Conservation (phyloP, 1,284 basidiomycete species). For the Sanghuangporus baumii region DNA sequence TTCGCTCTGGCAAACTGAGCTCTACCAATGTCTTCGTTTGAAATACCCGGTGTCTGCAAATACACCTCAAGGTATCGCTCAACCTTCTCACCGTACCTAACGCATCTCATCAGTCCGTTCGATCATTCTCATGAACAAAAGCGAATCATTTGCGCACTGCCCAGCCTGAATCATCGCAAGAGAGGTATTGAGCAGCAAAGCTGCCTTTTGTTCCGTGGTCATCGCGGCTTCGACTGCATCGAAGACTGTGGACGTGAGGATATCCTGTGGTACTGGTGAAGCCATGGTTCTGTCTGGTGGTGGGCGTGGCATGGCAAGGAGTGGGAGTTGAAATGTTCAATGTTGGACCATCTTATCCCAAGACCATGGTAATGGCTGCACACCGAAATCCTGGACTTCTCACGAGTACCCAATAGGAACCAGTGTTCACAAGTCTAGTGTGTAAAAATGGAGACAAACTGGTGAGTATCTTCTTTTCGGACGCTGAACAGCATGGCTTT, state of each 20-base stretch:
- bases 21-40: constrained; percentile 42
- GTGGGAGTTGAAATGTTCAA: neutral
- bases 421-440: neutral
- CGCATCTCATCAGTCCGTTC: neutral
- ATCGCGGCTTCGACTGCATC: constrained; percentile 49
- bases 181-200: constrained; percentile 53
- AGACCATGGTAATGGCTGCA: neutral
- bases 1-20: constrained; percentile 54
- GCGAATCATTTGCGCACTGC: constrained; percentile 27
- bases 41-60: constrained; percentile 50
- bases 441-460: too few species aligned
- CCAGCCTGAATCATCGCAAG: constrained; percentile 48
- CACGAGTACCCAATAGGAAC: neutral
- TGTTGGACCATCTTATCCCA: neutral
- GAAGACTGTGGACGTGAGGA: constrained; percentile 53
- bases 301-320: constrained; percentile 16
- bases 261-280: constrained; percentile 33
- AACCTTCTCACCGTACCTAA: constrained; percentile 55
- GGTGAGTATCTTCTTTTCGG: too few species aligned
- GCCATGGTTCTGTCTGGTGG: constrained; percentile 7
- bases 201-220: constrained; percentile 44
- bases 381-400: neutral
- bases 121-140: neutral
- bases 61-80: constrained; percentile 62
- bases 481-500: too few species aligned